Evolutionary conservation across 371 early-diverging fungal genomes (phyloP).

Genomic region (Chytridium lagenaria): DNA sequence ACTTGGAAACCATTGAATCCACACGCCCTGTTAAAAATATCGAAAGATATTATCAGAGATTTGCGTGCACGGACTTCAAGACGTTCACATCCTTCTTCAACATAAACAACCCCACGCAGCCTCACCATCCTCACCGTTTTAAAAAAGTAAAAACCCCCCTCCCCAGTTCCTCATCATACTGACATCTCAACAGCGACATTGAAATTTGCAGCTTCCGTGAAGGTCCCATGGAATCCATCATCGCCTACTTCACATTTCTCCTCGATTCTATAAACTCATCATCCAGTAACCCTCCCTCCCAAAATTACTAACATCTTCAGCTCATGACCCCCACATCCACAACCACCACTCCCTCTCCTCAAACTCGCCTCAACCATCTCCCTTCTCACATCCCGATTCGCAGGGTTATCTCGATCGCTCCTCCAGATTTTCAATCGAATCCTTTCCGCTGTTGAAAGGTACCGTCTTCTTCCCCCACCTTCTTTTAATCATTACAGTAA

Average conservation of each 20-base stretch:
- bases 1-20: not conserved
- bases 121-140: not conserved
- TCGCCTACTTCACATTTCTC: not conserved
- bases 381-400: not conserved
- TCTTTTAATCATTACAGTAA: not conserved
- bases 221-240: not conserved
- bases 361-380: not conserved
- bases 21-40: not conserved
- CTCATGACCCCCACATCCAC: too few species aligned
- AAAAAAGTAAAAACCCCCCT: too few species aligned
- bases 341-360: not conserved
- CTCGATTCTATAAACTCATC: not conserved
- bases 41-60: not conserved
- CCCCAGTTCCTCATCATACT: not conserved
- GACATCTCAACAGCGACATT: not conserved
- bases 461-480: not conserved
- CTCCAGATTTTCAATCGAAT: not conserved
- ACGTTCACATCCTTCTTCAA: not conserved
- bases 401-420: not conserved
- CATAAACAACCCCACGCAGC: not conserved
- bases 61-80: not conserved
- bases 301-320: not conserved
- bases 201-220: not conserved
- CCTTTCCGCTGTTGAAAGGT: not conserved
- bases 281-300: too few species aligned